phyloP scores from a whole-genome alignment of 140 eudicot species.

The Bidens hawaiensis region DNA sequence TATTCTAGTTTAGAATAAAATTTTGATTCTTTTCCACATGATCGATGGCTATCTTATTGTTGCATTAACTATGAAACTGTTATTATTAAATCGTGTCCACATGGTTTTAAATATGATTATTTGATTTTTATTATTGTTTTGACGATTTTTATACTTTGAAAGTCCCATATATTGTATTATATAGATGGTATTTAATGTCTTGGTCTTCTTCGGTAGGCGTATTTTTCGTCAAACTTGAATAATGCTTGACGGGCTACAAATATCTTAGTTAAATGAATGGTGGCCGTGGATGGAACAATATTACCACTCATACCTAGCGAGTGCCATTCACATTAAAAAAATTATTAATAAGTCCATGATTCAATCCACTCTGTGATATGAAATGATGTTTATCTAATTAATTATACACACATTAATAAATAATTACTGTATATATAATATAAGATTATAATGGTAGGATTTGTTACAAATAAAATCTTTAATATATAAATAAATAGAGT shows the following conservation, averaged over 20 bases:
- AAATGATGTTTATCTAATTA: no score
- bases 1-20: background rate
- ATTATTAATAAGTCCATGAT: no score
- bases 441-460: no score
- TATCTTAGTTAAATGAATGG: background rate
- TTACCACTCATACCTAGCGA: no score
- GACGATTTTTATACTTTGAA: background rate
- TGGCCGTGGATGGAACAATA: no score
- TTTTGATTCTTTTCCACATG: background rate
- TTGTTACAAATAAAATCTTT: no score
- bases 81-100: background rate
- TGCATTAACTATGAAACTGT: background rate
- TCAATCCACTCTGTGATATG: no score
- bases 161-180: background rate
- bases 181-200: background rate
- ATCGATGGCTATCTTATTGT: background rate
- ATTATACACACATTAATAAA: no score
- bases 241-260: background rate
- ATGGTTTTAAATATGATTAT: background rate
- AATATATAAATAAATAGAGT: no score
- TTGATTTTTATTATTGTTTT: background rate
- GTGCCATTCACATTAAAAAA: no score
- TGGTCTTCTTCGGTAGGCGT: slow-evolving; percentile 4
- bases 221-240: background rate
- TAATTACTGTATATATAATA: no score